phyloP scores from a whole-genome alignment of 2,329 filamentous ascomycete species.

The Diaporthe ilicicola region DNA sequence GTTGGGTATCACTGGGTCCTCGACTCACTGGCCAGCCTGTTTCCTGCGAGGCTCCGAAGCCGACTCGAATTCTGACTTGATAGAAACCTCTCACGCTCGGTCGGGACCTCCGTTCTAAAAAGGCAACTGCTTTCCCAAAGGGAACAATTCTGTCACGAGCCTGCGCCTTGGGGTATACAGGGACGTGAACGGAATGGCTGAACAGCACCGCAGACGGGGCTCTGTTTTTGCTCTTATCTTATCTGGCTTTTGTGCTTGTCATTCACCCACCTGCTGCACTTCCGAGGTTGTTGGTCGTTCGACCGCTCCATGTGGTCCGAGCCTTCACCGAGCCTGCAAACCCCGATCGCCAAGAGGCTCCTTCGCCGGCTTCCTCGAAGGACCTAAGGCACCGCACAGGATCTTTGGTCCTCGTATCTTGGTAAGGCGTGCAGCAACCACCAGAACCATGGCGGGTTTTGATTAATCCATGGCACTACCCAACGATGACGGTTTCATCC shows the following conservation, averaged over 20 bases:
- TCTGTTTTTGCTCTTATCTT: neutral
- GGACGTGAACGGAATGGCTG: neutral
- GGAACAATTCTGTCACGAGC: neutral
- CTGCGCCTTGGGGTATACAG: neutral
- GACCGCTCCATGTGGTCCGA: neutral
- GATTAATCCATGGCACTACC: neutral
- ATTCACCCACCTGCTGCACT: neutral
- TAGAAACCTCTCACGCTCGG: neutral
- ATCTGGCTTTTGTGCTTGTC: neutral
- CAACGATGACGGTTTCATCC: slow-evolving; percentile 3
- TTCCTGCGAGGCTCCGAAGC: neutral
- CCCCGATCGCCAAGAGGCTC: slow-evolving; percentile 14
- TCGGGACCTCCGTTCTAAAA: neutral
- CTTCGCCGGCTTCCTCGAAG: neutral
- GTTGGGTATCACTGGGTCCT: neutral
- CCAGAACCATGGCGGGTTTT: neutral
- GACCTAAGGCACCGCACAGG: neutral
- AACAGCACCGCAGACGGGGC: neutral
- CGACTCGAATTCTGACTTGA: neutral
- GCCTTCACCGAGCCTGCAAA: neutral
- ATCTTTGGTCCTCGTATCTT: slow-evolving; percentile 14
- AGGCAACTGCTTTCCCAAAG: neutral
- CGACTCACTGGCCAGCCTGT: neutral
- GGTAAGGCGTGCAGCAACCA: neutral
- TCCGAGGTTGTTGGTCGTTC: neutral